Evolutionary conservation across 2,329 filamentous ascomycete species (phyloP).

Genomic region (Fusarium virguliforme): DNA sequence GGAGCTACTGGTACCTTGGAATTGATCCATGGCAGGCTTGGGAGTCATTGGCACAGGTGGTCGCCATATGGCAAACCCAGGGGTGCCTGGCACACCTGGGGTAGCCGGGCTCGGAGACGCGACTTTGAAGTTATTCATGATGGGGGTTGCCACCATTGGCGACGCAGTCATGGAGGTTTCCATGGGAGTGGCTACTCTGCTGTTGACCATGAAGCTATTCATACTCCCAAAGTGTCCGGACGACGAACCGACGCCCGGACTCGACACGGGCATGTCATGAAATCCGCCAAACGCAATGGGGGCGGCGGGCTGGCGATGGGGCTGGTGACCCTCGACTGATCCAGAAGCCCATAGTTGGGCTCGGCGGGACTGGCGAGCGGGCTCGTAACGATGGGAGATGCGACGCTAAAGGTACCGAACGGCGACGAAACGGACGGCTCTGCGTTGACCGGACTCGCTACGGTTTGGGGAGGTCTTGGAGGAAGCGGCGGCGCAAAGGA

Average conservation of each 20-base stretch:
- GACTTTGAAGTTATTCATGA: constrained; percentile 44
- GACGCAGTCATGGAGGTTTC: constrained; percentile 47
- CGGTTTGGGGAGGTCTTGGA: constrained; percentile 53
- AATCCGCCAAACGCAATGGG: constrained; percentile 54
- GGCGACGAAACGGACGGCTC: constrained; percentile 52
- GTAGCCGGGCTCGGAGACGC: constrained; percentile 37
- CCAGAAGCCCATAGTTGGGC: constrained; percentile 54
- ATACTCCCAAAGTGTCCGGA: constrained; percentile 54
- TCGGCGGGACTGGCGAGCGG: constrained; percentile 55
- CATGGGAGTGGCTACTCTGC: constrained; percentile 51
- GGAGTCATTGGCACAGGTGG: constrained; percentile 53
- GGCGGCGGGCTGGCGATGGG: constrained; percentile 54
- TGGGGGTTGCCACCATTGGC: constrained; percentile 47
- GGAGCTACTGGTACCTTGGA: constrained; percentile 43
- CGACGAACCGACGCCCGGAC: constrained; percentile 49
- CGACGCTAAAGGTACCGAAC: constrained; percentile 53
- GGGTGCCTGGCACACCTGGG: constrained; percentile 53
- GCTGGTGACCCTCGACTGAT: constrained; percentile 53
- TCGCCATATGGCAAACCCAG: constrained; percentile 59
- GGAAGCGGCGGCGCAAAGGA: constrained; percentile 57
- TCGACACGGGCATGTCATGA: constrained; percentile 53
- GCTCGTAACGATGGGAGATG: constrained; percentile 53
- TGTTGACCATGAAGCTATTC: constrained; percentile 54
- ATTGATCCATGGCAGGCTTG: constrained; percentile 46
- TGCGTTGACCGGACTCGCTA: constrained; percentile 49